These are phyloP conservation scores for Malassezia japonica DNA, from an alignment of 1,284 basidiomycete genomes.

Conservation along the genomic window DNA sequence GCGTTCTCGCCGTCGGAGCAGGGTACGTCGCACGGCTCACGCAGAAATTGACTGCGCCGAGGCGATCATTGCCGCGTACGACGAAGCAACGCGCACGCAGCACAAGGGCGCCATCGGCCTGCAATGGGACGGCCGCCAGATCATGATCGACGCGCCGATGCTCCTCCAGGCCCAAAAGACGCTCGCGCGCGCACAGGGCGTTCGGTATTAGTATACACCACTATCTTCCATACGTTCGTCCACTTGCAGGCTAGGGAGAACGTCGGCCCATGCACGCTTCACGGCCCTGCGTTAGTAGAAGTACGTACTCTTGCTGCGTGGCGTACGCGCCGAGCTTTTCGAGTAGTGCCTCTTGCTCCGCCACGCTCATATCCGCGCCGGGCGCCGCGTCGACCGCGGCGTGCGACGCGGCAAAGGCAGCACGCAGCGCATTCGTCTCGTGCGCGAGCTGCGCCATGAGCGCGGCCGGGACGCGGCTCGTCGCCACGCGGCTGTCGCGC, in stretches of 20 bases:
- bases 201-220: neutral
- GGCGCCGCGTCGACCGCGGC: constrained; percentile 7
- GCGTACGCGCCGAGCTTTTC: constrained; percentile 1
- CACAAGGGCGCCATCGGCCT: constrained; percentile 61
- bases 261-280: neutral
- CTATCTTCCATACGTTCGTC: neutral
- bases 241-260: neutral
- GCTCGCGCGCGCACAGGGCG: constrained; percentile 48
- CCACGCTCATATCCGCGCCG: constrained; percentile 6
- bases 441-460: constrained; percentile 6
- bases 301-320: constrained; percentile 8
- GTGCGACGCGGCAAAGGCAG: neutral
- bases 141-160: constrained; percentile 61
- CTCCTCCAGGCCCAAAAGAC: constrained; percentile 56
- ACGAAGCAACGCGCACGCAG: constrained; percentile 48
- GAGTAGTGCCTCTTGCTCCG: neutral
- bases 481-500: neutral
- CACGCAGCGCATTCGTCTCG: constrained; percentile 4
- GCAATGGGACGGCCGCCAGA: constrained; percentile 53
- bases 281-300: neutral
- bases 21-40: constrained; percentile 52
- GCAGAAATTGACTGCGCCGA: constrained; percentile 70
- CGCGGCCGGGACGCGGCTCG: neutral
- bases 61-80: constrained; percentile 55
- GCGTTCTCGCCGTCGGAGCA: constrained; percentile 66